Evolutionary conservation across 768 basidiomycete species (phyloP).

Genomic region (Phanerochaete carnosa): DNA sequence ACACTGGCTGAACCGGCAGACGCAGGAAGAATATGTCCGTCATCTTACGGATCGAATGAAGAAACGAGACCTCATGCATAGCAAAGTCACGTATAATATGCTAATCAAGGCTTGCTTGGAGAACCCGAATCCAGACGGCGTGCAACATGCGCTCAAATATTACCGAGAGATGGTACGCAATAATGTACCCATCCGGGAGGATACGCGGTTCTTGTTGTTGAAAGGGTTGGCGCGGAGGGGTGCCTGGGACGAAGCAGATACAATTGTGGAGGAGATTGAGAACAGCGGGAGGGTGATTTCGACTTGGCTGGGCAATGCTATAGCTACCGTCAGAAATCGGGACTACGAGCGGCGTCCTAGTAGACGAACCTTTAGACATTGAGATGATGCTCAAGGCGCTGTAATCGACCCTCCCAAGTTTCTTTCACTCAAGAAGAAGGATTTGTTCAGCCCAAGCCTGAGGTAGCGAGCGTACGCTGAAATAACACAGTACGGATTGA

Average conservation of each 20-base stretch:
- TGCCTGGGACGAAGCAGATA: constrained; percentile 59
- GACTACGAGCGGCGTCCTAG: not conserved
- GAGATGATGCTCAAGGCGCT: not conserved
- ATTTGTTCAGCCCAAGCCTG: constrained; percentile 55
- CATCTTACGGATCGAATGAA: constrained; percentile 60
- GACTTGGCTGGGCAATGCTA: constrained; percentile 44
- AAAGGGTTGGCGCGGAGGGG: constrained; percentile 54
- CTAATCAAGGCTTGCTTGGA: constrained; percentile 67
- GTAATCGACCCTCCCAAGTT: constrained; percentile 5
- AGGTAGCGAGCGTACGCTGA: constrained; percentile 72
- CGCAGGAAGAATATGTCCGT: constrained; percentile 43
- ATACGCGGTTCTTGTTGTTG: constrained; percentile 79
- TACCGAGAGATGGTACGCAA: constrained; percentile 57
- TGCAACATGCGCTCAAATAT: constrained; percentile 53
- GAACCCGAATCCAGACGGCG: constrained; percentile 44
- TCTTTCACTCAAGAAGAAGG: constrained; percentile 56
- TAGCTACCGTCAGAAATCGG: constrained; percentile 46
- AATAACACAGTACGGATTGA: constrained; percentile 1
- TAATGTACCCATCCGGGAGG: constrained; percentile 46
- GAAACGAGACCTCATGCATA: constrained; percentile 48
- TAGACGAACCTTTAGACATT: constrained; percentile 21
- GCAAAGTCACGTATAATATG: constrained; percentile 71
- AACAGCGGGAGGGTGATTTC: constrained; percentile 33
- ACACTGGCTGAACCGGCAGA: constrained; percentile 39
- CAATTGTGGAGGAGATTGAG: constrained; percentile 53